Evolutionary conservation across 2,329 filamentous ascomycete genomes (phyloP), one percentile per base, ranked within the genome.

Genomic region (Colletotrichum brevisporum): DNA sequence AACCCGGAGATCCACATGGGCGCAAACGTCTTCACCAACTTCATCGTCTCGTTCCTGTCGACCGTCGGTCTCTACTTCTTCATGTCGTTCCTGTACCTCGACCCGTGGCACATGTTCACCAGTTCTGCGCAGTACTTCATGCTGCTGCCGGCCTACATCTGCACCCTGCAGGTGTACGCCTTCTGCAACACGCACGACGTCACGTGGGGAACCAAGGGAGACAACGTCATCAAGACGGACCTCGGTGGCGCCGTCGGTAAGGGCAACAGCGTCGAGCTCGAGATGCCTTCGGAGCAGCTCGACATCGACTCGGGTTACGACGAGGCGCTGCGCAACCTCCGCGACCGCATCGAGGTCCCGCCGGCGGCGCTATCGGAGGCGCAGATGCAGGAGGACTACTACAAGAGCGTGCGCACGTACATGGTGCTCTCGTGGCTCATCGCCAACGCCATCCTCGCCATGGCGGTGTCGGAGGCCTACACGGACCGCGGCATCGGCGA

Each of bases 171-270:
- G 81, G 94, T 98, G 21, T 99, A 99, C 82, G 96, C 96, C 51
- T 99, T 99, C 82, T 98, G 96, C 85, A 99, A 99, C 83, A 97
- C 95, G 0, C 96, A 99, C 88, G 96, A 99, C 79, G 94, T 99
- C 21, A 97, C 95, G 0, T 99, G 96, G 96, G 96, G 96, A 52
- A 99, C 96, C 53, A 99, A 99, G 83, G 96, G 96, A 66, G 96
- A 99, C 86, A 99, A 99, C 80, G 90, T 97, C 43, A 91, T 96
- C 75, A 92, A 94, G 80, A 98, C 93, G 8, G 97, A 99, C 78
- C 90, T 99, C 0, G 96, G 96, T 65, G 90, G 93, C 6, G 96
- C 97, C 13, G 89, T 93, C 6, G 91, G 91, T 57, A 91, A 92
- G 72, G 93, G 92, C 63, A 85, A 86, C 55, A 88, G 91, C 68